Conservation (phyloP, 352 stramenopile species). For the Phytophthora colocasiae region DNA sequence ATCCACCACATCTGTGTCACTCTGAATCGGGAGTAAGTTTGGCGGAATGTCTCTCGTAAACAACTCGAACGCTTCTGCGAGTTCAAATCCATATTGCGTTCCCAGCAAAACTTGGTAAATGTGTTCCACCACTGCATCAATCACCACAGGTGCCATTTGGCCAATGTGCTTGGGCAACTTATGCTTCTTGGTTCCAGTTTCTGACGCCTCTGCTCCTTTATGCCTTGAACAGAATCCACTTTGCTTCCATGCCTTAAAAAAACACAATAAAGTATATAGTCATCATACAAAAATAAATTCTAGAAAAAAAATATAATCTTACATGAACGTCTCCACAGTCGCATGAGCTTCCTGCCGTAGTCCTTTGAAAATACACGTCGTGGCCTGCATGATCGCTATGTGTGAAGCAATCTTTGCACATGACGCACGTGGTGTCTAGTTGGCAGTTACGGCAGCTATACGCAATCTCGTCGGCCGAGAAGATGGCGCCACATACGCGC, state of each 20-base stretch:
- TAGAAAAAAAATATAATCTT: slow-evolving; percentile 20
- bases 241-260: slow-evolving; percentile 71
- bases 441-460: slow-evolving; percentile 92
- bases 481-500: slow-evolving; percentile 85
- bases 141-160: slow-evolving; percentile 59
- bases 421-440: slow-evolving; percentile 85
- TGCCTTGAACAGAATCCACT: slow-evolving; percentile 85
- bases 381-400: slow-evolving; percentile 81
- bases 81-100: slow-evolving; percentile 72
- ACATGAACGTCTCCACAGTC: slow-evolving; percentile 88
- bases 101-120: slow-evolving; percentile 74
- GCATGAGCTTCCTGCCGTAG: slow-evolving; percentile 85
- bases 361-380: slow-evolving; percentile 90
- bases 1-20: slow-evolving; percentile 44
- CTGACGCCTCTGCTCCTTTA: slow-evolving; percentile 55
- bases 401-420: slow-evolving; percentile 89
- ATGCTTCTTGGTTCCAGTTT: slow-evolving; percentile 49
- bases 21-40: slow-evolving; percentile 50
- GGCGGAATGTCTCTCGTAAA: slow-evolving; percentile 70
- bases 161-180: slow-evolving; percentile 74
- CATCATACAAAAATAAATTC: neutral
- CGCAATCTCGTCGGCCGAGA: slow-evolving; percentile 85
- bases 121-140: slow-evolving; percentile 82
- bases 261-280: slow-evolving; percentile 12
- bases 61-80: slow-evolving; percentile 72